phyloP scores from a whole-genome alignment of 2,329 filamentous ascomycete species.

The Nothophoma quercina region DNA sequence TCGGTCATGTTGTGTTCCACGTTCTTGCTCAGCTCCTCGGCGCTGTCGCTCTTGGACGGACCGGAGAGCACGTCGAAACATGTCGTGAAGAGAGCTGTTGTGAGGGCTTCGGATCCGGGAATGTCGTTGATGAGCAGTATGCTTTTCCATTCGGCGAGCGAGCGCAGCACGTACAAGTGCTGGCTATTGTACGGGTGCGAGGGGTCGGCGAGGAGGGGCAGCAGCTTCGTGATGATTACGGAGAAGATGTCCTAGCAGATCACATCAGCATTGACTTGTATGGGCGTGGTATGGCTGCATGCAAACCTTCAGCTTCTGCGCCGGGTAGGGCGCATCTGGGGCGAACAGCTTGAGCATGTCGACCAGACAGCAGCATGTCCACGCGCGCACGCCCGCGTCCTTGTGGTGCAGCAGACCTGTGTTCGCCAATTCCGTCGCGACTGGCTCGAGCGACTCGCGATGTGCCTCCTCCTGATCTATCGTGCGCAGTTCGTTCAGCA shows the following conservation, averaged over 20 bases:
- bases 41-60: constrained; percentile 74
- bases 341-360: constrained; percentile 93
- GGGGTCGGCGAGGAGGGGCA: constrained; percentile 85
- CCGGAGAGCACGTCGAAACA: constrained; percentile 93
- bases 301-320: constrained; percentile 83
- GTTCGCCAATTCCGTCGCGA: constrained; percentile 84
- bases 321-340: constrained; percentile 92
- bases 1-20: constrained; percentile 92
- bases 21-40: constrained; percentile 88
- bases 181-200: constrained; percentile 90
- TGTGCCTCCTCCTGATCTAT: constrained; percentile 89
- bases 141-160: constrained; percentile 91
- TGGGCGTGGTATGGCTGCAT: neutral
- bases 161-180: constrained; percentile 89
- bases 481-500: constrained; percentile 82
- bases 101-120: constrained; percentile 78
- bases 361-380: constrained; percentile 85
- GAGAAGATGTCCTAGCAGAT: constrained; percentile 84
- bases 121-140: constrained; percentile 91
- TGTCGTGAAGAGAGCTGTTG: constrained; percentile 76
- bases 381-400: constrained; percentile 91
- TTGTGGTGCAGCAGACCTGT: constrained; percentile 87
- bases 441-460: constrained; percentile 80
- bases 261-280: constrained; percentile 14
- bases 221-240: constrained; percentile 81